Evolutionary conservation across 331 rosid genomes (phyloP).

Genomic region (Rosa hybrid): DNA sequence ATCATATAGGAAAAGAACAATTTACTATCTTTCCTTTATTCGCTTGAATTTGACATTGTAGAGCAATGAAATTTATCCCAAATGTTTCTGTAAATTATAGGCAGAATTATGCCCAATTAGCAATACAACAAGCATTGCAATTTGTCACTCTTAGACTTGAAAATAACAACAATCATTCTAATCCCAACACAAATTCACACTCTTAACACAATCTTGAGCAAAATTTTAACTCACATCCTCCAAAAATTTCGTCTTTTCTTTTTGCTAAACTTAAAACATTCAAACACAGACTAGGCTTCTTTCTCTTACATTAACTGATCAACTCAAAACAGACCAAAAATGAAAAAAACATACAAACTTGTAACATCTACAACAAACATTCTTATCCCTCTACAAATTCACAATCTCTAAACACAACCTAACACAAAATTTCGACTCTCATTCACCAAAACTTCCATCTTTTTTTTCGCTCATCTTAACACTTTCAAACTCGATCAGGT

Average conservation of each 20-base stretch:
- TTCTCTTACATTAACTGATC: slow-evolving; percentile 1
- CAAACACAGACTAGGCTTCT: neutral
- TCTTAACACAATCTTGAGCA: neutral
- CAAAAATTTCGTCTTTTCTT: neutral
- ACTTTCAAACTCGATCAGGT: neutral
- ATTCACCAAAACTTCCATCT: neutral
- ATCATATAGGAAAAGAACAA: neutral
- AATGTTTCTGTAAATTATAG: neutral
- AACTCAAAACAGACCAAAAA: slow-evolving; percentile 8
- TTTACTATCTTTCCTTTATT: neutral
- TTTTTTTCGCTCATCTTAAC: neutral
- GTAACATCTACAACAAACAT: neutral
- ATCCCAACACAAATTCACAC: slow-evolving; percentile 1
- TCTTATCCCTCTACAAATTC: neutral
- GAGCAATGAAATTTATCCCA: neutral
- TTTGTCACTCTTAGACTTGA: neutral
- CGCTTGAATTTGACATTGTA: neutral
- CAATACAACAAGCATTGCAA: neutral
- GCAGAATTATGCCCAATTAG: neutral
- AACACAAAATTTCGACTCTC: neutral
- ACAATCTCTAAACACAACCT: neutral
- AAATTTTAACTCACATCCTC: neutral
- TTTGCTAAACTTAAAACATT: neutral
- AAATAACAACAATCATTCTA: neutral
- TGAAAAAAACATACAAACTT: neutral